Conservation (phyloP, 2,329 filamentous ascomycete genomes). For the Ceratocystis albifundus region DNA sequence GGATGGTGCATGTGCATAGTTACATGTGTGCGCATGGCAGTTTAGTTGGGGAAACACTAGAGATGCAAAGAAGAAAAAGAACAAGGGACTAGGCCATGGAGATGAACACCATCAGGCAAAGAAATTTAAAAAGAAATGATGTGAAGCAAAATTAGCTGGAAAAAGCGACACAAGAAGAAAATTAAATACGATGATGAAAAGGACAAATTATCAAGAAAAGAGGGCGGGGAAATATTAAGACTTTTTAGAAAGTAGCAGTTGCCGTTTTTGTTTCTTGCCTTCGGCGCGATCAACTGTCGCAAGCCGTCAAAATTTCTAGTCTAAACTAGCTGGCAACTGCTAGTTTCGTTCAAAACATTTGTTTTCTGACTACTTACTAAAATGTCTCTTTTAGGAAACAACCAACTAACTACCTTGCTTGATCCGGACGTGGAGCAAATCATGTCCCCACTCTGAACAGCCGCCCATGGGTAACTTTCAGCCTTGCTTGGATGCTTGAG, state of each 20-base stretch:
- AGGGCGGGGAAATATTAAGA: not conserved
- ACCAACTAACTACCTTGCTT: no score
- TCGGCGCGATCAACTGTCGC: not conserved
- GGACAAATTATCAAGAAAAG: not conserved
- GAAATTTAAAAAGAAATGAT: not conserved
- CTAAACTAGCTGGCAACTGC: not conserved
- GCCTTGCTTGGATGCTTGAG: not conserved
- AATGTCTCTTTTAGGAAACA: not conserved
- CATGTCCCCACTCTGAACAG: not conserved
- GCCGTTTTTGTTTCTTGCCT: not conserved
- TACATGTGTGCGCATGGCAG: not conserved
- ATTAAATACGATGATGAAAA: not conserved
- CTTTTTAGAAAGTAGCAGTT: not conserved
- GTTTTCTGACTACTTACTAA: not conserved
- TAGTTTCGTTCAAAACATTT: not conserved
- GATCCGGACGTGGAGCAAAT: no score
- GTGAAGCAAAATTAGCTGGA: no score
- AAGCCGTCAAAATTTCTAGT: not conserved
- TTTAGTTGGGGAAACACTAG: not conserved
- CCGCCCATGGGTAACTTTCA: no score
- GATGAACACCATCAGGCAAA: not conserved
- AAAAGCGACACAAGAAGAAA: no score
- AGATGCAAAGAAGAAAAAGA: slow-evolving; percentile 5
- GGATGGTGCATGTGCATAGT: slow-evolving; percentile 2
- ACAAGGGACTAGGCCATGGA: slow-evolving; percentile 2